Base-by-base conservation (phyloP, 2,329 filamentous ascomycete species). In the Apiospora kogelbergensis region DNA sequence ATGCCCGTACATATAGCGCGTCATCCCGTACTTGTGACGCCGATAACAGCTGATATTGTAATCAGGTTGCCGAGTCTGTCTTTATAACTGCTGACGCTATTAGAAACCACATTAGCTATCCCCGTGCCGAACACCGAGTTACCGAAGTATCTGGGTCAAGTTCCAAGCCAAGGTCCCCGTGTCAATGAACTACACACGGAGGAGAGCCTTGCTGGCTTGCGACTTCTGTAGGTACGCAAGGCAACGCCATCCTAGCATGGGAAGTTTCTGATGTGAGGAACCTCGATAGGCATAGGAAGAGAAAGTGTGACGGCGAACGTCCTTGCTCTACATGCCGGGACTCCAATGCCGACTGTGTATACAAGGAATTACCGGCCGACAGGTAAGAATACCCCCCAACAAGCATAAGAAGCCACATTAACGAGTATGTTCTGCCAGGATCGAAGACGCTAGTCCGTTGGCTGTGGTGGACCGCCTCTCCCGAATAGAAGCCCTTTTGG, bases 301-400 rank as follows among this genome's bases (percentile, higher is more conserved):
- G 79, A 67, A 74, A 79, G 68, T 82, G 80, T 71, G 79, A 81
- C 68, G 80, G 80, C 44, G 78, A 80, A 68, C 76, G 73, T 46
- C 80, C 80, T 9, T 82, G 80, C 69, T 79, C 79, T 60, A 81
- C 80, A 2, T 82, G 80, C 69, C 72, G 72, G 48, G 80, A 81
- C 53, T 80, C 79, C 30, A 79, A 78, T 37, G 80, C 80, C 48
- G 78, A 81, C 69, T 82, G 80, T 66, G 76, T 78, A 9, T 82
- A 81, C 74, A 80, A 81, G 67, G 80, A 82, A 40, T 73, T 81
- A 2, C 78, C 80, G 0, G 76, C 73, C 57, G 77, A 79, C n/a
- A 77, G 76, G 77, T 78, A 70, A 46, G 64, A 63, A 63, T 30
- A 46, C n/a, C 33, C 33, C 46, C 65, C 26, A 33, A 26, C 44